A percentile compares a stretch with the other conserved stretches of the same genome.
phyloP scores from a whole-genome alignment of 441 rosid genomes.

The Eruca vesicaria region DNA sequence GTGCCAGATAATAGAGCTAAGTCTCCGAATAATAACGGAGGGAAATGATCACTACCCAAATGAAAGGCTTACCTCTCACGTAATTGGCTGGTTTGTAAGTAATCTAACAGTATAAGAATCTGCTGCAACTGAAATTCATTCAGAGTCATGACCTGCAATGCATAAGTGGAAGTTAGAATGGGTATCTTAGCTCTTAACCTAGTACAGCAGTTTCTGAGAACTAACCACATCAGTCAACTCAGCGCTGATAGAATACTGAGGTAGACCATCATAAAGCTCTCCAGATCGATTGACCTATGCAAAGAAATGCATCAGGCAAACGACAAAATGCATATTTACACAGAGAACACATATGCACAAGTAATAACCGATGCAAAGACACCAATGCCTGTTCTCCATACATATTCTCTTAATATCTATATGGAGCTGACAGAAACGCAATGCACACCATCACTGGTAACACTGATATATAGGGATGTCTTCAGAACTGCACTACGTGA shows the following conservation, averaged over 20 bases:
- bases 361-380: slow-evolving; percentile 10
- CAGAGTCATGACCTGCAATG: slow-evolving; percentile 56
- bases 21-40: slow-evolving; percentile 9
- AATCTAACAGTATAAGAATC: slow-evolving; percentile 68
- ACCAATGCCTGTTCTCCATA: slow-evolving; percentile 1
- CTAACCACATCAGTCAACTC: slow-evolving; percentile 76
- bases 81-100: slow-evolving; percentile 63
- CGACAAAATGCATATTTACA: background rate
- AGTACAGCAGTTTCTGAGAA: slow-evolving; percentile 7
- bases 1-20: background rate
- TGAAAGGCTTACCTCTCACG: slow-evolving; percentile 75
- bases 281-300: slow-evolving; percentile 78
- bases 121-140: slow-evolving; percentile 80
- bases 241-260: slow-evolving; percentile 76
- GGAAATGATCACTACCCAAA: slow-evolving; percentile 3
- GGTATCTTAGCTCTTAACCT: slow-evolving; percentile 14
- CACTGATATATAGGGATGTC: slow-evolving; percentile 4
- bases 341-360: slow-evolving; percentile 11
- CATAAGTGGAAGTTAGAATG: slow-evolving; percentile 19
- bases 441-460: slow-evolving; percentile 15
- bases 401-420: background rate
- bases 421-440: slow-evolving; percentile 4
- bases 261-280: slow-evolving; percentile 65
- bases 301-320: slow-evolving; percentile 16
- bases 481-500: background rate